phyloP scores from a whole-genome alignment of 257 asterid genomes.

The Solanum tacnaense region DNA sequence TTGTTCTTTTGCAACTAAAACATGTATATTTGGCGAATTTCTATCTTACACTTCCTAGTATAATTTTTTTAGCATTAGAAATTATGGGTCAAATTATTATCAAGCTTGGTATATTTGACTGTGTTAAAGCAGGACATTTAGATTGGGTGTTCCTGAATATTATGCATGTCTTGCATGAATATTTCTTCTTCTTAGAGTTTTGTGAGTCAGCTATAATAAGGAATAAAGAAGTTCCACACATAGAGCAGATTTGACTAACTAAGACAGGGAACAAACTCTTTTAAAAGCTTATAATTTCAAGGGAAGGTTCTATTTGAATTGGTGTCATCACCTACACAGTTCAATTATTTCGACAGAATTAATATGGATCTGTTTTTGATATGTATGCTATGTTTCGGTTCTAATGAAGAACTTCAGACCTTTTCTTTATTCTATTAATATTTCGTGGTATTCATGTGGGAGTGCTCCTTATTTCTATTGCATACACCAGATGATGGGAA shows the following conservation, averaged over 20 bases:
- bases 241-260: background rate
- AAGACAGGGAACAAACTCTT: background rate
- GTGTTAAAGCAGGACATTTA: background rate
- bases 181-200: background rate
- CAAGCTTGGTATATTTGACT: background rate
- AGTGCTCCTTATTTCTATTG: background rate
- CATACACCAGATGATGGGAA: slow-evolving; percentile 79
- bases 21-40: background rate
- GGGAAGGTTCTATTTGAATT: background rate
- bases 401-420: background rate
- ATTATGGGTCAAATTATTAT: background rate
- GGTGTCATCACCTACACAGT: background rate
- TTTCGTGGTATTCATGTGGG: background rate
- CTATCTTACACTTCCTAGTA: background rate
- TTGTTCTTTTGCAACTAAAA: background rate
- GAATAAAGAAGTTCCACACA: background rate
- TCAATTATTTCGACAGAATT: background rate
- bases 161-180: background rate
- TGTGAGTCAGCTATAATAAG: background rate
- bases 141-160: background rate
- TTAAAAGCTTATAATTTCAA: background rate
- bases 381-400: background rate
- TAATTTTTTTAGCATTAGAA: background rate
- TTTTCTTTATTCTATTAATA: background rate
- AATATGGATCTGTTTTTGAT: background rate